These are phyloP conservation scores for Acer negundo DNA, from an alignment of 345 rosid genomes.

Conservation along the genomic window DNA sequence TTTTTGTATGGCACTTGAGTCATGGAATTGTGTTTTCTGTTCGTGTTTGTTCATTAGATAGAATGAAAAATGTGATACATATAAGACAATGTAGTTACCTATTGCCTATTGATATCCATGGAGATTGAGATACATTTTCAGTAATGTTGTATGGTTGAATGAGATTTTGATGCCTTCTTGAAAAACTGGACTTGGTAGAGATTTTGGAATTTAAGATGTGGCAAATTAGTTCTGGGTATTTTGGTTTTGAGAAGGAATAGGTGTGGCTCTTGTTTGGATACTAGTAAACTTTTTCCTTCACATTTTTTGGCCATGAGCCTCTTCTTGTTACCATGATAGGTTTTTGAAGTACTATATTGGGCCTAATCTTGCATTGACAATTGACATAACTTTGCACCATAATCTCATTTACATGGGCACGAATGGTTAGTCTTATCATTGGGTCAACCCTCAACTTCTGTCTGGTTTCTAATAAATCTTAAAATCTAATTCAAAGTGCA, in stretches of 20 bases:
- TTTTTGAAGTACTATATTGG: neutral
- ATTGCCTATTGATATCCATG: neutral
- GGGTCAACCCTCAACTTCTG: too few relatives aligned
- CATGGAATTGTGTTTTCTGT: neutral
- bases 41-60: neutral
- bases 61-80: slow-evolving; percentile 2
- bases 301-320: neutral
- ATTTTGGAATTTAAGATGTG: neutral
- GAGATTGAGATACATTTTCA: neutral
- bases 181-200: neutral
- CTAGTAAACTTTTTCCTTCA: neutral
- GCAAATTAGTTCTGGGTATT: neutral
- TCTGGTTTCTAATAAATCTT: too few relatives aligned
- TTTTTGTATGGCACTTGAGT: neutral
- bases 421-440: too few relatives aligned
- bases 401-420: too few relatives aligned
- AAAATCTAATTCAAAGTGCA: neutral
- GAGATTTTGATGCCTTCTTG: neutral
- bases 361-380: neutral
- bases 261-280: neutral
- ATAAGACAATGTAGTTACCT: neutral
- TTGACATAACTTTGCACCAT: too few relatives aligned
- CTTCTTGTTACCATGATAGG: neutral
- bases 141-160: neutral
- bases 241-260: neutral